These are phyloP conservation scores for Termitomyces sp. DNA, from an alignment of 768 basidiomycete genomes.

Conservation along the genomic window DNA sequence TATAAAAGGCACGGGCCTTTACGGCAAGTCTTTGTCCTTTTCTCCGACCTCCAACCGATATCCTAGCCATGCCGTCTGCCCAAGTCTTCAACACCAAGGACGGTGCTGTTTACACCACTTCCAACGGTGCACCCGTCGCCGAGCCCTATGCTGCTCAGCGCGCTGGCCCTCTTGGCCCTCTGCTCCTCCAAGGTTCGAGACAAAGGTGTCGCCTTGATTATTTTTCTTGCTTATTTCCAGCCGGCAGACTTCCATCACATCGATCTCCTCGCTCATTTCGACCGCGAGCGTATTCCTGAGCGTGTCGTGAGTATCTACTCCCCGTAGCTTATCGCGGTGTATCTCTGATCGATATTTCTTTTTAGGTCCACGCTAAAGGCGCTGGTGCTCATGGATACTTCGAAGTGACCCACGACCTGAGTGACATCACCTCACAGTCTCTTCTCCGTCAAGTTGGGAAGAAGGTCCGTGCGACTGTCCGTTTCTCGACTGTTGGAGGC, in stretches of 20 bases:
- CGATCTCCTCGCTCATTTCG: conserved; percentile 87
- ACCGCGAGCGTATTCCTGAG: conserved; percentile 94
- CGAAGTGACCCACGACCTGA: conserved; percentile 80
- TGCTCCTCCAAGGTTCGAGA: conserved; percentile 74
- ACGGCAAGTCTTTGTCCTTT: background rate
- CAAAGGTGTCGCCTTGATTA: background rate
- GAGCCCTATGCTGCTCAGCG: conserved; percentile 80
- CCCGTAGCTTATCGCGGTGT: conserved; percentile 17
- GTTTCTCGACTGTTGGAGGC: conserved; percentile 94
- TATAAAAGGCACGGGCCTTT: background rate
- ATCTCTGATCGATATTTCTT: conserved; percentile 11
- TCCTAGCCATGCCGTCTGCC: conserved; percentile 24
- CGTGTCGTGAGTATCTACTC: conserved; percentile 57
- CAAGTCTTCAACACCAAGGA: conserved; percentile 51
- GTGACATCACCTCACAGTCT: conserved; percentile 70
- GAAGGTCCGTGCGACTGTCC: conserved; percentile 67
- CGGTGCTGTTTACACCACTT: conserved; percentile 74
- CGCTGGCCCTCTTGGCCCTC: conserved; percentile 70
- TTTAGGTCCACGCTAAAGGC: conserved; percentile 85
- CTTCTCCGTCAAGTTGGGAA: conserved; percentile 63
- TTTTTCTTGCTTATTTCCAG: background rate
- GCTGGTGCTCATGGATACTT: conserved; percentile 93
- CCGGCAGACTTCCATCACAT: conserved; percentile 78
- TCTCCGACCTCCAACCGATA: background rate
- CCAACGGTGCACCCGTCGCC: conserved; percentile 71